Evolutionary conservation across 2,329 filamentous ascomycete genomes (phyloP), one percentile per base, ranked within the genome.

Genomic region (Claviceps pusilla): DNA sequence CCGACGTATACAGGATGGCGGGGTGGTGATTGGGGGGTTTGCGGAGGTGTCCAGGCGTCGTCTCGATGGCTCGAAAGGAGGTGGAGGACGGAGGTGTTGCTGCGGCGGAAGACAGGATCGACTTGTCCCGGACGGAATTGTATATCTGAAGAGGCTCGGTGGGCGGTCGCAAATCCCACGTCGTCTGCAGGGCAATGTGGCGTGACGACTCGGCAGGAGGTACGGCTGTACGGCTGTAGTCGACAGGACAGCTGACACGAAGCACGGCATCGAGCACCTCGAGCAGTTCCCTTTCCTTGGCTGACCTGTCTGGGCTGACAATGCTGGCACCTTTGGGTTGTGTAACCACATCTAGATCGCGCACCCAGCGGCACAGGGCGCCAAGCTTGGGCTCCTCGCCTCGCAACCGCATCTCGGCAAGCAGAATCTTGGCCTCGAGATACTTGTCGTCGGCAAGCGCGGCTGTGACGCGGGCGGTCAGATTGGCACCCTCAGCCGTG

Each of bases 371-470:
- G 64, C 83, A 86, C 7, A 87, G 67, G 1, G 83, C 82, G 24
- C 84, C 84, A 0, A 87, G 68, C 59, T 84, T 84, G 0, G 83
- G 83, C 19, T 78, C 75, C 57, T 86, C 76, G 3, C 73, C 70
- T n/a, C 83, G 72, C 19, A 87, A 80, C 35, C 77, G 74, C 83
- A 87, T 87, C 68, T 87, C 83, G 0, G 83, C 77, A 1, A 87
- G 74, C 14, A 86, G 64, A 16, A 87, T 75, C 52, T 75, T 75
- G 5, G 83, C 82, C n/a, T 86, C 83, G 10, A 72, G 73, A 58
- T 82, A 84, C 62, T 81, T 79, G 51, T 75, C 80, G 64, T 87
- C 83, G 28, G 78, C 75, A 0, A 87, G 69, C 2, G 83, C 83
- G 24, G 74, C 83, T 7, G 80, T 82, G 39, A 87, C 80, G 49